Evolutionary conservation across 495 filamentous ascomycete species (phyloP).

Genomic region (Neurospora sp.): DNA sequence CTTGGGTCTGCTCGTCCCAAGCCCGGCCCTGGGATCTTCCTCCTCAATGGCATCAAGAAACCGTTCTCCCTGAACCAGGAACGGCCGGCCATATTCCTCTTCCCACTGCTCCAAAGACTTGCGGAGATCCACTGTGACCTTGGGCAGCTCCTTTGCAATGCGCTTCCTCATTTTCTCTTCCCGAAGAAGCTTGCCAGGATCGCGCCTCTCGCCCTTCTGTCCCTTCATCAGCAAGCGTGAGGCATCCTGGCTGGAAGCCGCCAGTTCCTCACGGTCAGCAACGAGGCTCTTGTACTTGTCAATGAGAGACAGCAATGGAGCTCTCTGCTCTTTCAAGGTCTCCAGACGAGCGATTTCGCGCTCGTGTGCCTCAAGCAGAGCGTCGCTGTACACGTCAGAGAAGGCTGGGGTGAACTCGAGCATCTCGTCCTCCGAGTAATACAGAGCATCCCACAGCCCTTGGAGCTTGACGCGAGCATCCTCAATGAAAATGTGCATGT

Average conservation of each 20-base stretch:
- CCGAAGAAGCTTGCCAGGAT: slow-evolving; percentile 86
- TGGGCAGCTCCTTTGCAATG: slow-evolving; percentile 90
- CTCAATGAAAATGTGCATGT: slow-evolving; percentile 89
- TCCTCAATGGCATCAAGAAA: slow-evolving; percentile 73
- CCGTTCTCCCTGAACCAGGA: slow-evolving; percentile 81
- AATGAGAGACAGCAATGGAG: slow-evolving; percentile 69
- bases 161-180: slow-evolving; percentile 98
- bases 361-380: slow-evolving; percentile 80
- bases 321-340: slow-evolving; percentile 74
- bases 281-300: slow-evolving; percentile 77
- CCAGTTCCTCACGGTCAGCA: slow-evolving; percentile 77
- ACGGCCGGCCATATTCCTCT: slow-evolving; percentile 85
- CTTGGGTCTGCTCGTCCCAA: slow-evolving; percentile 57
- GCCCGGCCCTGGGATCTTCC: slow-evolving; percentile 49
- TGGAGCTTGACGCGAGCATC: slow-evolving; percentile 83
- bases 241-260: slow-evolving; percentile 83
- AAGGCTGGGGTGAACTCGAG: slow-evolving; percentile 93
- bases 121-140: slow-evolving; percentile 71
- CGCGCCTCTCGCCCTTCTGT: slow-evolving; percentile 79
- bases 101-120: slow-evolving; percentile 84
- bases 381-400: slow-evolving; percentile 81
- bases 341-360: slow-evolving; percentile 77
- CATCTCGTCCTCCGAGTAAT: slow-evolving; percentile 96
- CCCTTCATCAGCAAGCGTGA: slow-evolving; percentile 84
- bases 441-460: slow-evolving; percentile 88